Base-by-base conservation (phyloP, 192 early-diverging fungal species). In the Podila clonocystis region DNA sequence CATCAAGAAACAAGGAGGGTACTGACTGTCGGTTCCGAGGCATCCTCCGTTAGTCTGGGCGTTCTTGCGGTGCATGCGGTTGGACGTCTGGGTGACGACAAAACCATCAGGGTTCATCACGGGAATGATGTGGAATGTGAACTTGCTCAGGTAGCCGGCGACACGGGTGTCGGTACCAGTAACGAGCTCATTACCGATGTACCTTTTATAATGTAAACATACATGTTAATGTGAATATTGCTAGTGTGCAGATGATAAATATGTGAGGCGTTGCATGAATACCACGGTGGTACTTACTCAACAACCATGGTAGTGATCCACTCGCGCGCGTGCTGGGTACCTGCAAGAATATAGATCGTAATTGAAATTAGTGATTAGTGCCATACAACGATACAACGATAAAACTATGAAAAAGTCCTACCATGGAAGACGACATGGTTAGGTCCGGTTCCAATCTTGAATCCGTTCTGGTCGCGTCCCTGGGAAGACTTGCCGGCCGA, bases 31-130 rank as follows among this genome's bases (percentile, higher is more conserved):
- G n/a, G 77, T 80, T 26, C 77, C 77, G 50, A 73, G 61, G 49
- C 77, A 80, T 59, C 76, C 76, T 22, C 55, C 66, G 69, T 89
- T 90, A 26, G 75, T 67, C 63, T 88, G 84, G 15, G 75, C 61
- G 62, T 86, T 86, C 78, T 86, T 87, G 65, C 86, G 74, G 59
- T 83, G 83, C 68, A 87, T 58, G 22, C 85, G 84, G 71, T 87
- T 72, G 6, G 78, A 38, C 29, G 72, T 71, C 65, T 85, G 82
- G 50, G 86, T 85, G 67, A 86, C 75, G 1, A 85, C 87, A 63
- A 90, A 91, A 9, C 91, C 91, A 59, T 91, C 91, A 8, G 85
- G 84, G 78, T 91, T 91, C 67, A 87, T 68, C 31, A 88, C 76
- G 15, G 91, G 91, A 50, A 91, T 83, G 29, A 91, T 68, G 67